A percentile compares a stretch with the other conserved stretches of the same genome.
Evolutionary conservation across 2,329 filamentous ascomycete genomes (phyloP).

Genomic region (Talaromyces atroroseus): DNA sequence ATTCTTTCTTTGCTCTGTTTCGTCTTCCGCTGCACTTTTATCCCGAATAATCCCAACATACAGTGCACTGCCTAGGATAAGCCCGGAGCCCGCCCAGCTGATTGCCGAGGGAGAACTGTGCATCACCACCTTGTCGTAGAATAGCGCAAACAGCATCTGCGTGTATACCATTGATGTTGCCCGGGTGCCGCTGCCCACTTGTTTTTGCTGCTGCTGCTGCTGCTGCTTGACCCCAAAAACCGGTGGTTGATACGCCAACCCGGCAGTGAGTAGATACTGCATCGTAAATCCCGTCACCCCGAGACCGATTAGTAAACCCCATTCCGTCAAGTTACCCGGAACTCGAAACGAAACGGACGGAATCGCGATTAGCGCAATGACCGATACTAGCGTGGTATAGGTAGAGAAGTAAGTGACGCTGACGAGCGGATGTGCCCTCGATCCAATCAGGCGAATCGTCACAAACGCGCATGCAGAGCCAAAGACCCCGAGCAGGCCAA

Average conservation of each 20-base stretch:
- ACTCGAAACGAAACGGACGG: conserved; percentile 55
- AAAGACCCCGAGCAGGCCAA: conserved; percentile 70
- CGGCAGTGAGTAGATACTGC: conserved; percentile 79
- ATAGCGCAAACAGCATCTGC: conserved; percentile 64
- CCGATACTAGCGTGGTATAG: conserved; percentile 64
- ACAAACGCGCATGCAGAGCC: conserved; percentile 73
- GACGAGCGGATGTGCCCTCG: conserved; percentile 73
- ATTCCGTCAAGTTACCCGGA: conserved; percentile 53
- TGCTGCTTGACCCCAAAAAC: conserved; percentile 12
- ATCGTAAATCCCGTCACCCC: conserved; percentile 72
- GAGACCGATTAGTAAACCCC: conserved; percentile 62
- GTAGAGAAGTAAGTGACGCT: conserved; percentile 78
- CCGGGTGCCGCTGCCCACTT: conserved; percentile 32
- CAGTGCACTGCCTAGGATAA: conserved; percentile 62
- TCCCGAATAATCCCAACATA: conserved; percentile 57
- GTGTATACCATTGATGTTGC: conserved; percentile 65
- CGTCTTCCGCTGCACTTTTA: background rate
- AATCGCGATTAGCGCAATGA: conserved; percentile 52
- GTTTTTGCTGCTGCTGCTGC: background rate
- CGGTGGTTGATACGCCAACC: conserved; percentile 65
- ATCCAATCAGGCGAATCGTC: conserved; percentile 72
- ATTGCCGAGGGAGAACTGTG: conserved; percentile 52
- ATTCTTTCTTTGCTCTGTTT: background rate
- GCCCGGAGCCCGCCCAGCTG: conserved; percentile 55
- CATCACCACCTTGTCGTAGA: conserved; percentile 60